Conservation (phyloP, 192 early-diverging fungal genomes). For the Backusella westeae region DNA sequence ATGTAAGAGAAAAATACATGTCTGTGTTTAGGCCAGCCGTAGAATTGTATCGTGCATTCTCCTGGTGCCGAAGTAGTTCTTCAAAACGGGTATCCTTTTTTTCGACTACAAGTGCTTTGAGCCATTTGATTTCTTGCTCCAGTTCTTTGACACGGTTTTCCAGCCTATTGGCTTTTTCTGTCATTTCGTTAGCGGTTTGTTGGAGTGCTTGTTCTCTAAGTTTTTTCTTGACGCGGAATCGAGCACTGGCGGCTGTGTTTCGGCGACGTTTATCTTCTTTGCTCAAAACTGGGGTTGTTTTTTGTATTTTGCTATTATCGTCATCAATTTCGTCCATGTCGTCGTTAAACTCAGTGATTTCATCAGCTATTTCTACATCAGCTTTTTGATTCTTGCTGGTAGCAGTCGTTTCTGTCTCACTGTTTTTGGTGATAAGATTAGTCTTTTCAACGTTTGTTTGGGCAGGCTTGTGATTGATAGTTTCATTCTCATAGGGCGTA, state of each 20-base stretch:
- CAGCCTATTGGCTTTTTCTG: conserved; percentile 65
- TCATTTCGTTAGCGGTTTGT: conserved; percentile 79
- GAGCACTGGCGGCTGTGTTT: conserved; percentile 92
- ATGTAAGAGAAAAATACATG: not conserved
- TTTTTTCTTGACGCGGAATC: conserved; percentile 95
- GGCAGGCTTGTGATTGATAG: not conserved
- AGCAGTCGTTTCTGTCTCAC: not conserved
- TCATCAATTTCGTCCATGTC: not conserved
- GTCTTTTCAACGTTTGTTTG: not conserved
- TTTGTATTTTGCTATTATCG: not conserved
- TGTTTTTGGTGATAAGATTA: not conserved
- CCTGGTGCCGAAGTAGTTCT: not conserved
- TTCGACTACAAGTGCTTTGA: conserved; percentile 40
- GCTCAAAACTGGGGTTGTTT: conserved; percentile 15
- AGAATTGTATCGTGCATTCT: not conserved
- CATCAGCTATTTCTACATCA: not conserved
- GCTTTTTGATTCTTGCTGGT: not conserved
- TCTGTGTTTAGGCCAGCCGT: not conserved
- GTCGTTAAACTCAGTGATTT: not conserved
- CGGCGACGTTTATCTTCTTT: conserved; percentile 86
- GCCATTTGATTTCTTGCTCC: conserved; percentile 89
- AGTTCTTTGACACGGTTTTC: conserved; percentile 81
- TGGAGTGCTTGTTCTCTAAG: conserved; percentile 82
- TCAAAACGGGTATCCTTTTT: conserved; percentile 35
- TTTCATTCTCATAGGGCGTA: not conserved